These are phyloP conservation scores for Pichia scutulata DNA, from an alignment of 805 yeast species.

Conservation along the genomic window DNA sequence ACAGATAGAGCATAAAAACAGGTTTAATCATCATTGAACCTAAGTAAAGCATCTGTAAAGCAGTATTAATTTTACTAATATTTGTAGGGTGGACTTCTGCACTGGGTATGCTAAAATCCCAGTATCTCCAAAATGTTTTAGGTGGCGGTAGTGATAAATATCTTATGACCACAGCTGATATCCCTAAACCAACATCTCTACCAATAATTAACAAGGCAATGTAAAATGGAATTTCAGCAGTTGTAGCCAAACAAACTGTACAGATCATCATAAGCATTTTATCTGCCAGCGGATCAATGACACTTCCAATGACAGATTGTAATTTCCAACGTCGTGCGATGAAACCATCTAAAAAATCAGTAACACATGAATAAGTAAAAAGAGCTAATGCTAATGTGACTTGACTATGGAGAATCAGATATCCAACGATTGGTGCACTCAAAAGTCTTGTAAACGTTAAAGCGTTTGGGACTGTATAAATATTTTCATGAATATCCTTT, in stretches of 20 bases:
- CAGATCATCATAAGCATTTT: constrained; percentile 82
- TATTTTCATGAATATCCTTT: constrained; percentile 41
- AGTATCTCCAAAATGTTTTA: constrained; percentile 58
- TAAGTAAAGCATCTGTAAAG: constrained; percentile 84
- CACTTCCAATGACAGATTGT: constrained; percentile 79
- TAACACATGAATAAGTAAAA: constrained; percentile 78
- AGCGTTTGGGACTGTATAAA: constrained; percentile 81
- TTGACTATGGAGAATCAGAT: constrained; percentile 58
- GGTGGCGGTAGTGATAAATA: constrained; percentile 71
- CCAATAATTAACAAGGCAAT: constrained; percentile 71
- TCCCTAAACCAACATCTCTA: constrained; percentile 66
- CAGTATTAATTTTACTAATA: constrained; percentile 84
- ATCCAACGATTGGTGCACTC: constrained; percentile 81
- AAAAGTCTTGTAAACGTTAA: constrained; percentile 75
- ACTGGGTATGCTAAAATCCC: constrained; percentile 74
- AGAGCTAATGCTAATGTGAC: constrained; percentile 58
- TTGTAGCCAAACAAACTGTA: constrained; percentile 65
- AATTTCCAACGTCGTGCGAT: constrained; percentile 76
- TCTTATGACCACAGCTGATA: constrained; percentile 66
- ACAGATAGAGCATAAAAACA: constrained; percentile 33
- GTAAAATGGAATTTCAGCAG: constrained; percentile 62
- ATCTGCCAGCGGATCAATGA: constrained; percentile 94
- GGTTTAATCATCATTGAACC: constrained; percentile 56
- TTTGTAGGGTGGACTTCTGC: constrained; percentile 84
- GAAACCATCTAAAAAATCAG: constrained; percentile 88